phyloP scores from a whole-genome alignment of 2,329 filamentous ascomycete species.

The Lecanicillium sp. region DNA sequence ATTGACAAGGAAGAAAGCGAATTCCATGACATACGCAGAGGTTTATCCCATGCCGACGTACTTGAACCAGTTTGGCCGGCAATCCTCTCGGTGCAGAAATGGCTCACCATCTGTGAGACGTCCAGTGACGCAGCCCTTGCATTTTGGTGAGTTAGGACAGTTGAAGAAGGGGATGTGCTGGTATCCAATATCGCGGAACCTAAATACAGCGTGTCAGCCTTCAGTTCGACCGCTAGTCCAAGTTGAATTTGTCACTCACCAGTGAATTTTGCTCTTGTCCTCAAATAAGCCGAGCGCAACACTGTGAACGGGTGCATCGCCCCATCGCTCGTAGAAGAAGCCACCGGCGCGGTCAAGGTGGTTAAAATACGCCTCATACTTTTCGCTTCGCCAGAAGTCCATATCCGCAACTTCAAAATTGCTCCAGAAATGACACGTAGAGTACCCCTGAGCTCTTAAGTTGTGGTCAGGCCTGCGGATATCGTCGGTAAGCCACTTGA shows the following conservation, averaged over 20 bases:
- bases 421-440: slow-evolving; percentile 98
- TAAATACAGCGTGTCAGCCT: slow-evolving; percentile 31
- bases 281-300: slow-evolving; percentile 90
- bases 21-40: not conserved
- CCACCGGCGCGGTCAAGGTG: slow-evolving; percentile 85
- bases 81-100: slow-evolving; percentile 85
- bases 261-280: slow-evolving; percentile 84
- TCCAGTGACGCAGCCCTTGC: slow-evolving; percentile 76
- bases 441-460: slow-evolving; percentile 79
- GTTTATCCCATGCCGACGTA: slow-evolving; percentile 70
- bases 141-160: slow-evolving; percentile 94
- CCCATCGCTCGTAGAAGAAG: slow-evolving; percentile 63
- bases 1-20: no score
- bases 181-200: slow-evolving; percentile 99
- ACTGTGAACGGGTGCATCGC: slow-evolving; percentile 90
- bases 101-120: slow-evolving; percentile 82
- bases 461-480: slow-evolving; percentile 71
- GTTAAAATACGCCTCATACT: slow-evolving; percentile 93
- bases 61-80: slow-evolving; percentile 95
- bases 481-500: slow-evolving; percentile 79
- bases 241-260: slow-evolving; percentile 49
- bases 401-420: slow-evolving; percentile 97
- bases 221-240: slow-evolving; percentile 1
- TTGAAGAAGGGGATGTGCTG: slow-evolving; percentile 99
- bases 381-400: slow-evolving; percentile 82